phyloP scores from a whole-genome alignment of 148 eudicot genomes.

The Nepenthes mirabilis region DNA sequence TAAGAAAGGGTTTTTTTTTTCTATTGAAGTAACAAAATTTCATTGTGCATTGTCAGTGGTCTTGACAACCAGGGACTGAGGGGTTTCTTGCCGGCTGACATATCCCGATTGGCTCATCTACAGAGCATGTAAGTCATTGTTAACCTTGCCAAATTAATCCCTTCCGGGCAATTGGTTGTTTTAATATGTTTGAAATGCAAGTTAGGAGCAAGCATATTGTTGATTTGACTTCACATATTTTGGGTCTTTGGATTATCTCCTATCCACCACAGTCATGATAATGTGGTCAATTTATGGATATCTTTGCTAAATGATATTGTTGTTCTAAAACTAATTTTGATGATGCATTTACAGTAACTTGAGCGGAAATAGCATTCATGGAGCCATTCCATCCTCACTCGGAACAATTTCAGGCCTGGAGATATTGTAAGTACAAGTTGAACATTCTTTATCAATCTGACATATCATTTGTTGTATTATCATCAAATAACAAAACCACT shows the following conservation, averaged over 20 bases:
- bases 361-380: slow-evolving; percentile 86
- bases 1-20: neutral
- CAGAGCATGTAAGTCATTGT: slow-evolving; percentile 72
- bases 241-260: neutral
- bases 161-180: neutral
- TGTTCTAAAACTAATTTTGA: neutral
- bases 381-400: slow-evolving; percentile 66
- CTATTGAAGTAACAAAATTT: neutral
- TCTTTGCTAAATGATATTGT: neutral
- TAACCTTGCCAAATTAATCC: neutral
- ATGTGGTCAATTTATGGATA: neutral
- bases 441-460: neutral
- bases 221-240: neutral
- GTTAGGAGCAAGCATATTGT: neutral
- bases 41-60: slow-evolving; percentile 36
- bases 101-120: slow-evolving; percentile 66
- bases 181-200: neutral
- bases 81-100: slow-evolving; percentile 67
- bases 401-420: slow-evolving; percentile 53
- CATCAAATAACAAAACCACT: no score
- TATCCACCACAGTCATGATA: neutral
- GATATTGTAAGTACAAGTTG: slow-evolving; percentile 45
- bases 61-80: slow-evolving; percentile 92
- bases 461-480: neutral
- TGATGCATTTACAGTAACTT: slow-evolving; percentile 54